phyloP scores from a whole-genome alignment of 2,329 filamentous ascomycete genomes.

The Penicillium nordicum region DNA sequence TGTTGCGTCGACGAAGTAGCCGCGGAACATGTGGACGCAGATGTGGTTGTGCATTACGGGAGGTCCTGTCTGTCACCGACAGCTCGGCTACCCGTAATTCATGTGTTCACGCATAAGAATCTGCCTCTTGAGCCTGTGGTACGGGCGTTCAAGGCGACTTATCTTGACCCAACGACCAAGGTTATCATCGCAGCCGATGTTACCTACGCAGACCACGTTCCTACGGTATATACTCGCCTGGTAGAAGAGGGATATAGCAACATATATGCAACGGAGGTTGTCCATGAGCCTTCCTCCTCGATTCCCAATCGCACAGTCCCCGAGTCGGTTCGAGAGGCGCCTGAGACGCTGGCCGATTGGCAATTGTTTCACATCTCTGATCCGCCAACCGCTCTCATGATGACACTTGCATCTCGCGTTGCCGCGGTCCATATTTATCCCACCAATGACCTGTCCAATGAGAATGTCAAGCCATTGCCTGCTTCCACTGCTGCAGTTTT shows the following conservation, averaged over 20 bases:
- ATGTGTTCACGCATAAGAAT: conserved; percentile 76
- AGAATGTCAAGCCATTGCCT: conserved; percentile 42
- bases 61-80: conserved; percentile 89
- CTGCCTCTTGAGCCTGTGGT: conserved; percentile 61
- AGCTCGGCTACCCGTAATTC: conserved; percentile 78
- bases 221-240: conserved; percentile 55
- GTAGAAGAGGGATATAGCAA: conserved; percentile 63
- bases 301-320: conserved; percentile 81
- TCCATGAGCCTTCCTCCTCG: conserved; percentile 72
- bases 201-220: conserved; percentile 75
- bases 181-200: conserved; percentile 86
- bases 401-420: conserved; percentile 82
- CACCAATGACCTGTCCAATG: conserved; percentile 42
- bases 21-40: conserved; percentile 85
- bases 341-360: conserved; percentile 59
- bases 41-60: conserved; percentile 92
- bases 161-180: conserved; percentile 60
- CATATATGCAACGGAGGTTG: conserved; percentile 66
- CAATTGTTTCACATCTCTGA: conserved; percentile 81
- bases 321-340: conserved; percentile 43
- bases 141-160: conserved; percentile 64
- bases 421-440: conserved; percentile 74
- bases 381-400: conserved; percentile 75
- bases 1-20: conserved; percentile 98
- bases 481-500: conserved; percentile 58